phyloP scores from a whole-genome alignment of 352 stramenopile genomes.

The Bremia lactucae region DNA sequence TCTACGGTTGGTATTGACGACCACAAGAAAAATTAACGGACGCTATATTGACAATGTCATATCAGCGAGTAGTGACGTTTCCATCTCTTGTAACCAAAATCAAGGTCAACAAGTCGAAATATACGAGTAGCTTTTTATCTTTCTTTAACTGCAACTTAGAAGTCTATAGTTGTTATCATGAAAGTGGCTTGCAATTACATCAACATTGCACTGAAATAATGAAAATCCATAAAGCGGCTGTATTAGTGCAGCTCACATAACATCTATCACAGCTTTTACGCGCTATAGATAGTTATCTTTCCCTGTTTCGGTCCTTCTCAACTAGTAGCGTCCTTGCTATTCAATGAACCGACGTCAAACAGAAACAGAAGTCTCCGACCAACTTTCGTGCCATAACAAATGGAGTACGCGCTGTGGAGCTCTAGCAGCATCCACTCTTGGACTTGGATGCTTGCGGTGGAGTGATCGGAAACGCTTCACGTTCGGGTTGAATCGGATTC shows the following conservation, averaged over 20 bases:
- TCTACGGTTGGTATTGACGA: conserved; percentile 92
- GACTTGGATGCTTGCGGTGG: conserved; percentile 65
- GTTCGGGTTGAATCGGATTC: conserved; percentile 69
- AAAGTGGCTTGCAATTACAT: no score
- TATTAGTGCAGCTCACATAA: conserved; percentile 31
- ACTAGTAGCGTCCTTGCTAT: no score
- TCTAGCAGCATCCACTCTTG: conserved; percentile 76
- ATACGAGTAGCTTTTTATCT: no score
- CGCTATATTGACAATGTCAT: no score
- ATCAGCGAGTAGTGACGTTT: no score
- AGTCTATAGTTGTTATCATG: no score
- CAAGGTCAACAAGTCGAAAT: no score
- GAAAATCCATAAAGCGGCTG: no score
- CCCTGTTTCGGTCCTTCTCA: conserved; percentile 10
- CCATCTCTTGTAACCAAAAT: conserved; percentile 15
- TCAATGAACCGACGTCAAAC: no score
- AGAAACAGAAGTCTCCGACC: conserved; percentile 9
- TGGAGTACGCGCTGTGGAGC: conserved; percentile 14
- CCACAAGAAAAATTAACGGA: conserved; percentile 41
- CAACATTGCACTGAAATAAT: no score
- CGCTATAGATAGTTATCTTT: conserved; percentile 8
- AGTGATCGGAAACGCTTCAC: conserved; percentile 79
- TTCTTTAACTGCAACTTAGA: no score
- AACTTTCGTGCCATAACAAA: conserved; percentile 8
- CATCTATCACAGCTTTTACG: conserved; percentile 16